These are phyloP conservation scores for Phytopythium cucurbitacearum DNA, from an alignment of 352 stramenopile genomes.

Conservation along the genomic window DNA sequence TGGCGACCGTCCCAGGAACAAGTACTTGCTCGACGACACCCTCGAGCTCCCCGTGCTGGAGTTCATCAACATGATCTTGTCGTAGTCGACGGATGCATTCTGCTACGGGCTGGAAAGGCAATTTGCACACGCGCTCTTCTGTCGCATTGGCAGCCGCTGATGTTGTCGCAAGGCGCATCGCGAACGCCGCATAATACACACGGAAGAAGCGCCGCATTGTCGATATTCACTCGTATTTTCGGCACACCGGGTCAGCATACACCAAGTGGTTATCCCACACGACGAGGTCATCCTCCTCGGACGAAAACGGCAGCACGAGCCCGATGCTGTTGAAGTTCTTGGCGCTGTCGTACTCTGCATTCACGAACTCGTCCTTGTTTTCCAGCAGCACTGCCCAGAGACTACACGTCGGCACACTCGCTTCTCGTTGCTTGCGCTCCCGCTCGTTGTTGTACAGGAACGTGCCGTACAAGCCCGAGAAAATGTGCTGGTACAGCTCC, in stretches of 20 bases:
- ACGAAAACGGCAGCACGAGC: constrained; percentile 72
- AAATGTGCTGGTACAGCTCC: constrained; percentile 94
- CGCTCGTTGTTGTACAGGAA: constrained; percentile 97
- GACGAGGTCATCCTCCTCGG: constrained; percentile 78
- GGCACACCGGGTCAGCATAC: constrained; percentile 80
- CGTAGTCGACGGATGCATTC: constrained; percentile 8
- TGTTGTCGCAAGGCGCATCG: no score
- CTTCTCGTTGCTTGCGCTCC: constrained; percentile 64
- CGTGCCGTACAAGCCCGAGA: constrained; percentile 96
- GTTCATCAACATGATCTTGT: constrained; percentile 63
- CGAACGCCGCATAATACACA: background rate
- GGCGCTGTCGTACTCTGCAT: constrained; percentile 73
- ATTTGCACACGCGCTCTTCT: no score
- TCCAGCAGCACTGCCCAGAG: constrained; percentile 69
- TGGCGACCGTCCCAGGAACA: constrained; percentile 16
- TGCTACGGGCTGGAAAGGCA: no score
- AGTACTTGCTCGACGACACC: constrained; percentile 41
- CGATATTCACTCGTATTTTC: constrained; percentile 66
- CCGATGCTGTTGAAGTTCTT: constrained; percentile 88
- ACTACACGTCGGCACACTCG: constrained; percentile 52
- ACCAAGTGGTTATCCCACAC: constrained; percentile 81
- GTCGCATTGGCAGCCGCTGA: no score
- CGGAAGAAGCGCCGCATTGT: background rate
- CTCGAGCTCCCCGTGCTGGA: constrained; percentile 48
- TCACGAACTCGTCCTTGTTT: constrained; percentile 65